phyloP scores from a whole-genome alignment of 371 early-diverging fungal genomes.

The Mortierella sp. region DNA sequence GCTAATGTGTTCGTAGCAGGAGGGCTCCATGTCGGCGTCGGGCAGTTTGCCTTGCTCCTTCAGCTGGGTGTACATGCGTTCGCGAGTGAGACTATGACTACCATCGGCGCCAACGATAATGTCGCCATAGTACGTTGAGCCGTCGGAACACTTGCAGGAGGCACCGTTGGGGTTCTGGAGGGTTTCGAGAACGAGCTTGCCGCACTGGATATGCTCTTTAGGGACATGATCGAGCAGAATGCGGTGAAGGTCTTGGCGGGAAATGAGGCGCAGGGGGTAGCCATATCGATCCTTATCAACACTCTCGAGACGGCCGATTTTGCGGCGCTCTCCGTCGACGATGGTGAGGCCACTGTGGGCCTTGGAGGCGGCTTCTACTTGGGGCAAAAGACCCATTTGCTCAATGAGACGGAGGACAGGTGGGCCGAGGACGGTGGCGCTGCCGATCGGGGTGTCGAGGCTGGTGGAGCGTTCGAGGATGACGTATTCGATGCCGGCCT shows the following conservation, averaged over 20 bases:
- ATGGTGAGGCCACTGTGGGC: conserved; percentile 21
- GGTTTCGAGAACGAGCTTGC: conserved; percentile 43
- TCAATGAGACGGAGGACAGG: conserved; percentile 48
- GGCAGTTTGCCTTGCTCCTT: conserved; percentile 40
- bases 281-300: conserved; percentile 32
- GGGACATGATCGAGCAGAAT: conserved; percentile 29
- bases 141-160: conserved; percentile 49
- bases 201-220: conserved; percentile 17
- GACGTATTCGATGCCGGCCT: conserved; percentile 46
- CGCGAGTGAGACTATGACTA: conserved; percentile 34
- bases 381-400: conserved; percentile 16
- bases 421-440: conserved; percentile 27
- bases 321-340: conserved; percentile 27
- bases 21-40: conserved; percentile 41
- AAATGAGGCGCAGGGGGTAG: conserved; percentile 23
- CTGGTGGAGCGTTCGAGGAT: conserved; percentile 40
- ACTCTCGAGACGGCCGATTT: conserved; percentile 28
- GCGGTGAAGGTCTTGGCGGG: conserved; percentile 17
- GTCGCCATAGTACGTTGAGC: conserved; percentile 53
- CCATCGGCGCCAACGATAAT: conserved; percentile 55
- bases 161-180: conserved; percentile 49
- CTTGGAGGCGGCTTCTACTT: conserved; percentile 6
- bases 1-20: conserved; percentile 23
- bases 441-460: conserved; percentile 20
- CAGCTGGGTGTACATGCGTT: conserved; percentile 36